Conservation (phyloP, 257 asterid genomes). For the Voacanga thouarsii region DNA sequence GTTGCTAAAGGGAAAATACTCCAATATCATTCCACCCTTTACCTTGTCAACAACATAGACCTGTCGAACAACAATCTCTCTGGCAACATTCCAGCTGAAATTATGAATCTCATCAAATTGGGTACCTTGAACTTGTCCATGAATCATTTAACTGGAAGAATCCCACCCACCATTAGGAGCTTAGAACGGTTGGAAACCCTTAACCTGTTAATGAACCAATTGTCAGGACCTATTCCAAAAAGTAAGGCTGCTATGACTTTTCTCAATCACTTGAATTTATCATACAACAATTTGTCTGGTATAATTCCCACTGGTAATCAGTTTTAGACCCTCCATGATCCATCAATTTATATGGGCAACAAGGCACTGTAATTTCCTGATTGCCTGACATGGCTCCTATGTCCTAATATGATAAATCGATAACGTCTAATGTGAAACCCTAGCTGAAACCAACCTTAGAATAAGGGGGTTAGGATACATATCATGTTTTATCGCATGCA, state of each 20-base stretch:
- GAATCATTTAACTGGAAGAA: slow-evolving; percentile 33
- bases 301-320: slow-evolving; percentile 34
- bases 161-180: slow-evolving; percentile 22
- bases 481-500: too few relatives aligned
- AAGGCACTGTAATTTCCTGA: too few relatives aligned
- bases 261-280: slow-evolving; percentile 33
- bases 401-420: too few relatives aligned
- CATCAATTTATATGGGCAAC: slow-evolving; percentile 31
- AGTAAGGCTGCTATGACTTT: slow-evolving; percentile 26
- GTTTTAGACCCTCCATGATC: slow-evolving; percentile 30
- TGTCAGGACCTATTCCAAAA: slow-evolving; percentile 33
- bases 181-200: slow-evolving; percentile 27
- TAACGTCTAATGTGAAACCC: too few relatives aligned
- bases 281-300: slow-evolving; percentile 38
- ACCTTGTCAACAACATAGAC: slow-evolving; percentile 37
- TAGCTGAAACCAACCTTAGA: too few relatives aligned
- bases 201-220: slow-evolving; percentile 27
- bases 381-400: too few relatives aligned
- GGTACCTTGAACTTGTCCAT: slow-evolving; percentile 37
- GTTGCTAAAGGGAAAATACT: slow-evolving; percentile 29
- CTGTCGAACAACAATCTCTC: slow-evolving; percentile 30
- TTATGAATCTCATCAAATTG: slow-evolving; percentile 24
- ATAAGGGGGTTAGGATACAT: too few relatives aligned
- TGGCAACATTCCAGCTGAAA: slow-evolving; percentile 30
- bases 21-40: slow-evolving; percentile 21